Conservation (phyloP, 2,329 filamentous ascomycete species). For the Elsinoe batatas region DNA sequence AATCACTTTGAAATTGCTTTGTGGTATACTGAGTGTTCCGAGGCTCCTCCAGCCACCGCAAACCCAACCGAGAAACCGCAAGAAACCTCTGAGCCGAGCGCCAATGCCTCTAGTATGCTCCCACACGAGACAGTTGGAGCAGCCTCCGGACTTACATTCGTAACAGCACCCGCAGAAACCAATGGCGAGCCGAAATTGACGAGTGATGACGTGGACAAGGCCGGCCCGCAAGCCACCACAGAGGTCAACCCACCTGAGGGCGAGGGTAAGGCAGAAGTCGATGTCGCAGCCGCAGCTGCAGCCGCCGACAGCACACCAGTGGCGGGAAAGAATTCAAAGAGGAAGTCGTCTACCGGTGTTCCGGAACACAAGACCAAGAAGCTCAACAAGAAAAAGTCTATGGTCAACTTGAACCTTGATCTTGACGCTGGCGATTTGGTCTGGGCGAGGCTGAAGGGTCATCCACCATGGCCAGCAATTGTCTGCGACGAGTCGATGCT, state of each 20-base stretch:
- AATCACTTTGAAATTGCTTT: background rate
- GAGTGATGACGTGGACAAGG: conserved; percentile 11
- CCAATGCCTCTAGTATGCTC: conserved; percentile 4
- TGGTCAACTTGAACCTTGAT: conserved; percentile 56
- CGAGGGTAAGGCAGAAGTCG: conserved; percentile 14
- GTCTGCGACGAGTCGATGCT: conserved; percentile 94
- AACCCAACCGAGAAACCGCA: background rate
- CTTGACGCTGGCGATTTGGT: conserved; percentile 87
- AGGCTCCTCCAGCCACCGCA: conserved; percentile 8
- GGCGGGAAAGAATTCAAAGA: conserved; percentile 27
- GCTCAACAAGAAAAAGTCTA: conserved; percentile 75
- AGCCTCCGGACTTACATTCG: background rate
- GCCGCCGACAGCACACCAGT: conserved; percentile 20
- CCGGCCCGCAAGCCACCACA: conserved; percentile 17
- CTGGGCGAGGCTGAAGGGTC: conserved; percentile 88
- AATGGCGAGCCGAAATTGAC: conserved; percentile 10
- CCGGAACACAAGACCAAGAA: conserved; percentile 67
- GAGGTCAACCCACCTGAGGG: conserved; percentile 17
- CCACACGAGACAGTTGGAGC: background rate
- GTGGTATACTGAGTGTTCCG: background rate
- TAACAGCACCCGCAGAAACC: background rate
- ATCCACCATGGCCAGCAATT: conserved; percentile 87
- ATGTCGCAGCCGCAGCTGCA: conserved; percentile 12
- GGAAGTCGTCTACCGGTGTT: conserved; percentile 54
- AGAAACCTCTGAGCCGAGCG: background rate